Evolutionary conservation across 805 yeast genomes (phyloP).

Genomic region (Teunomyces atbi): DNA sequence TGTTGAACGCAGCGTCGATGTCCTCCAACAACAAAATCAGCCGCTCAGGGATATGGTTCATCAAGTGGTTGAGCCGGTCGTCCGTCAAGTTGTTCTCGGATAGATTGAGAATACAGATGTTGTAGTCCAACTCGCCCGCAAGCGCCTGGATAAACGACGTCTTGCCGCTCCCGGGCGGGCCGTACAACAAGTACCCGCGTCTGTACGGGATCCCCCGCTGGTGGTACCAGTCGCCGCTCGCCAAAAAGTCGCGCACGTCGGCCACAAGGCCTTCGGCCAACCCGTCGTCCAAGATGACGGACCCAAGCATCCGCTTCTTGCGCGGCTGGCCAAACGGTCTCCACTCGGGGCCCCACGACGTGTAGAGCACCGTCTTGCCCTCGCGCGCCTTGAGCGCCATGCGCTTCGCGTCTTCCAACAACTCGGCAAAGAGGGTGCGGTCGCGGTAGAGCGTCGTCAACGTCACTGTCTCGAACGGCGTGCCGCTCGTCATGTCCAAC

Average conservation of each 20-base stretch:
- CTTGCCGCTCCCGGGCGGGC: conserved; percentile 98
- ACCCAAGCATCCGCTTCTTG: conserved; percentile 76
- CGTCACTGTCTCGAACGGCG: conserved; percentile 96
- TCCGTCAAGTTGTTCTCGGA: conserved; percentile 92
- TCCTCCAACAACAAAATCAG: conserved; percentile 85
- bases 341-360: conserved; percentile 99
- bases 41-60: conserved; percentile 94
- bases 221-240: conserved; percentile 86
- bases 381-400: conserved; percentile 80
- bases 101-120: conserved; percentile 87
- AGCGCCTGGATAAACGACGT: conserved; percentile 94
- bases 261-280: conserved; percentile 60
- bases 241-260: conserved; percentile 80
- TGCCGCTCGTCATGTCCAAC: conserved; percentile 84
- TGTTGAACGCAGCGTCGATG: conserved; percentile 92
- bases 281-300: conserved; percentile 81
- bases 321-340: conserved; percentile 96
- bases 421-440: conserved; percentile 61
- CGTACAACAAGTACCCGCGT: conserved; percentile 88
- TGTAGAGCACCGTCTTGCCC: conserved; percentile 90
- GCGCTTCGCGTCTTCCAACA: conserved; percentile 79
- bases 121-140: conserved; percentile 95
- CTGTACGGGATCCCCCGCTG: conserved; percentile 97
- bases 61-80: conserved; percentile 88
- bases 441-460: conserved; percentile 87